These are phyloP conservation scores for Populus hybrid DNA, from an alignment of 441 rosid genomes.

Conservation along the genomic window DNA sequence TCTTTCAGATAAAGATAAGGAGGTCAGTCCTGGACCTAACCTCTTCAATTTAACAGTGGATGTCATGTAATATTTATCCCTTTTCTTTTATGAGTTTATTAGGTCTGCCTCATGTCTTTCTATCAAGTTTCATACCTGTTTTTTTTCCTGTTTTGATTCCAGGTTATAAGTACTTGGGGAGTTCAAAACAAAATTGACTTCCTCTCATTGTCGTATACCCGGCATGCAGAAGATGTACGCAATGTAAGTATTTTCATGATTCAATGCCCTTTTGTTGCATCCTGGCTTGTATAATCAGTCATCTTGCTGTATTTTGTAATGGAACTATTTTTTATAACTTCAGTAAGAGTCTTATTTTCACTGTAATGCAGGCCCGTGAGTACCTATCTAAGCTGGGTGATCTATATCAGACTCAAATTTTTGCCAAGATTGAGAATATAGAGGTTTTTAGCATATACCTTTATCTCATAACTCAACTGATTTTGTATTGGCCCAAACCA, in stretches of 20 bases:
- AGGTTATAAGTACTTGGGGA: conserved; percentile 96
- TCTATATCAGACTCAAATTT: conserved; percentile 85
- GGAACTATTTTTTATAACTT: background rate
- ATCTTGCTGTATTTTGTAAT: background rate
- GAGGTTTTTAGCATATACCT: conserved; percentile 50
- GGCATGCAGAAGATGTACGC: conserved; percentile 97
- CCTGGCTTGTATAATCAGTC: background rate
- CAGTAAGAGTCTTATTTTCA: background rate
- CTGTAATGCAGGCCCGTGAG: conserved; percentile 68
- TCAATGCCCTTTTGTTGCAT: background rate
- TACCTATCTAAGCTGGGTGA: conserved; percentile 79
- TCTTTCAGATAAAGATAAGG: conserved; percentile 85
- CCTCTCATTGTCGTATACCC: conserved; percentile 86
- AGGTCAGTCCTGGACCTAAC: conserved; percentile 45
- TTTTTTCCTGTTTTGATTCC: conserved; percentile 16
- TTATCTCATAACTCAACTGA: background rate
- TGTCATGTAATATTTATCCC: background rate
- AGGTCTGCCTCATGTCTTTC: conserved; percentile 1
- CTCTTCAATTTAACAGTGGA: background rate
- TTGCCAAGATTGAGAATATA: conserved; percentile 91
- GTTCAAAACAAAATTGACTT: conserved; percentile 90
- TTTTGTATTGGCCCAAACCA: background rate
- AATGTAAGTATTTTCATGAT: conserved; percentile 40
- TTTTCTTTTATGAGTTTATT: background rate
- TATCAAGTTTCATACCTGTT: background rate